A percentile compares a stretch with the other conserved stretches of the same genome.
These are phyloP conservation scores for Geranium rotundifolium DNA, from an alignment of 345 rosid genomes.

Conservation along the genomic window DNA sequence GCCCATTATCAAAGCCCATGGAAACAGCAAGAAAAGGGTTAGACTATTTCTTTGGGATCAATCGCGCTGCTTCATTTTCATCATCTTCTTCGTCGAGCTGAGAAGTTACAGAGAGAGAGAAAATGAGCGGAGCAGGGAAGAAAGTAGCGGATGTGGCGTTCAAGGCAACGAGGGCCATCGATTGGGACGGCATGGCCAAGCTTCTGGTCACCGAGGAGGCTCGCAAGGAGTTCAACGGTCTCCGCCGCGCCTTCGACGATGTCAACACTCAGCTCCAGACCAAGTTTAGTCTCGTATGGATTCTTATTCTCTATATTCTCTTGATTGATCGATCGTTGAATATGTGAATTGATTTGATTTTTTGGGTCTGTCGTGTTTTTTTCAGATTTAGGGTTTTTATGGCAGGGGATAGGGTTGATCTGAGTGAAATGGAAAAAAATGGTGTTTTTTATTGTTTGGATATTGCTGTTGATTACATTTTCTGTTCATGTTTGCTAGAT, in stretches of 20 bases:
- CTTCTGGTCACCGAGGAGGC: slow-evolving; percentile 86
- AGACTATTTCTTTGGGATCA: neutral
- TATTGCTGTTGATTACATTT: no score
- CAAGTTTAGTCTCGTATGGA: slow-evolving; percentile 75
- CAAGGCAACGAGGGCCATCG: slow-evolving; percentile 37
- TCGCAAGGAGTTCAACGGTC: slow-evolving; percentile 82
- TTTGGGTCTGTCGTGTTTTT: neutral
- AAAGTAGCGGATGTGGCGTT: slow-evolving; percentile 60
- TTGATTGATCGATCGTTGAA: neutral
- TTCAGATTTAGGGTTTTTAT: neutral
- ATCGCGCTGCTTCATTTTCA: neutral
- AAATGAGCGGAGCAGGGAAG: slow-evolving; percentile 68
- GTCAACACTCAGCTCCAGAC: slow-evolving; percentile 82
- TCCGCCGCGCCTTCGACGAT: slow-evolving; percentile 91
- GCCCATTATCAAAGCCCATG: neutral
- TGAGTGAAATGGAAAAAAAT: neutral
- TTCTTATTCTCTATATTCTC: neutral
- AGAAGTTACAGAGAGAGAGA: neutral
- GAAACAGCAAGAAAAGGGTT: neutral
- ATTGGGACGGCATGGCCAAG: slow-evolving; percentile 96
- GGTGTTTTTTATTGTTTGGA: no score
- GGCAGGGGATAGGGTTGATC: neutral
- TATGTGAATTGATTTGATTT: neutral
- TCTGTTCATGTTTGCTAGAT: no score
- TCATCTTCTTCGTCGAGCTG: no score